phyloP scores from a whole-genome alignment of 257 asterid genomes.

The Nicotiana sylvestris region DNA sequence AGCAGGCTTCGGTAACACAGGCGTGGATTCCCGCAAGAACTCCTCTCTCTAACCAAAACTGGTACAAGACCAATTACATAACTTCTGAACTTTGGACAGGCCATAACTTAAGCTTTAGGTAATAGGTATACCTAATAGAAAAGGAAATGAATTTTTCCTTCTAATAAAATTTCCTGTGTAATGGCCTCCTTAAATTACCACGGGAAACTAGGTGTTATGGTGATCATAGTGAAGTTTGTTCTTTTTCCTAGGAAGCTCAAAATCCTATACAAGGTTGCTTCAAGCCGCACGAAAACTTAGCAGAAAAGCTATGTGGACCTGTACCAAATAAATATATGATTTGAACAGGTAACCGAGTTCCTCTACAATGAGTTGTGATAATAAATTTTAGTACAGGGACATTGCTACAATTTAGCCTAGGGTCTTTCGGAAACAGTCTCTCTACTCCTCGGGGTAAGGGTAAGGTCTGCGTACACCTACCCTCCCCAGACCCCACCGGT shows the following conservation, averaged over 20 bases:
- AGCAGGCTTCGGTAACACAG: constrained; percentile 23
- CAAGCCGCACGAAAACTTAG: neutral
- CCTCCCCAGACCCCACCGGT: too few species aligned
- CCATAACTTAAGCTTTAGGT: neutral
- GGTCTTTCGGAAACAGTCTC: too few species aligned
- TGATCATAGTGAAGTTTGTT: neutral
- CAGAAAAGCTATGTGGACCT: neutral
- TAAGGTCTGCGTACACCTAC: too few species aligned
- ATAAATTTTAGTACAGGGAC: neutral
- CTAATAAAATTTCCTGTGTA: neutral
- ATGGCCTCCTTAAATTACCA: neutral
- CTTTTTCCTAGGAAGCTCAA: neutral
- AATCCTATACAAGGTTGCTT: neutral
- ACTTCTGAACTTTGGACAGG: neutral
- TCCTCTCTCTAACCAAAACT: constrained; percentile 27
- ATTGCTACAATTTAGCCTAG: neutral
- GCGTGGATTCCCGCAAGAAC: constrained; percentile 26
- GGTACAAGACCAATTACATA: neutral
- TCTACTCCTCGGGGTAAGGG: too few species aligned
- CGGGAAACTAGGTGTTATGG: neutral
- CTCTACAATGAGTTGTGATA: neutral
- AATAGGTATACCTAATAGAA: too few species aligned
- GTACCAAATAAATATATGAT: too few species aligned
- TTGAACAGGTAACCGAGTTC: neutral
- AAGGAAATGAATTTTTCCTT: neutral